Conservation (phyloP, 2,329 filamentous ascomycete species). For the Talaromyces verruculosus region DNA sequence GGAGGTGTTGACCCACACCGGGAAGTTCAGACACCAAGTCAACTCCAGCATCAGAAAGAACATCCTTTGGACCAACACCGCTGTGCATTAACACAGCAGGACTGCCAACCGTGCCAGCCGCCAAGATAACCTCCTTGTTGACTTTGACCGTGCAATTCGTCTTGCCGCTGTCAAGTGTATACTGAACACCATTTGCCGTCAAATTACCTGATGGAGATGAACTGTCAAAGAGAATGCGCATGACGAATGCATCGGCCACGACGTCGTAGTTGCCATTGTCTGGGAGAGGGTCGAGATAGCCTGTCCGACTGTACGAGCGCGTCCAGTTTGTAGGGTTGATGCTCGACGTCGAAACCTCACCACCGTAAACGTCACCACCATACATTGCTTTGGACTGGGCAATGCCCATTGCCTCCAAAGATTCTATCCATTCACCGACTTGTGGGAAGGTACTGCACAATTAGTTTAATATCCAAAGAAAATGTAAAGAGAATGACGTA, state of each 20-base stretch:
- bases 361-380: constrained; percentile 33
- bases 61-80: constrained; percentile 56
- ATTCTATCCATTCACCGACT: constrained; percentile 29
- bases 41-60: constrained; percentile 48
- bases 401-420: constrained; percentile 30
- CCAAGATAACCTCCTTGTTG: constrained; percentile 31
- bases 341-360: constrained; percentile 36
- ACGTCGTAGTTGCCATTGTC: constrained; percentile 37
- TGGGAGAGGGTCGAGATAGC: constrained; percentile 37
- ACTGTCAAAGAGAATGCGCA: constrained; percentile 33
- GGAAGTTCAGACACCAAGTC: constrained; percentile 47
- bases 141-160: constrained; percentile 30
- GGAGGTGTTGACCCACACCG: constrained; percentile 53
- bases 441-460: constrained; percentile 31
- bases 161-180: constrained; percentile 31
- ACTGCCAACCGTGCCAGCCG: constrained; percentile 57
- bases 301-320: constrained; percentile 37
- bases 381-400: constrained; percentile 32
- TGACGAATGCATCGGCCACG: constrained; percentile 34
- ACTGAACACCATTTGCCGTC: constrained; percentile 35
- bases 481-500: constrained; percentile 21
- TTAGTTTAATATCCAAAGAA: constrained; percentile 16
- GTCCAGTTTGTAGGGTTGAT: constrained; percentile 40
- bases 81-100: constrained; percentile 61
- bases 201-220: constrained; percentile 29